Percentiles rank a stretch among this genome's conserved stretches.
These are phyloP conservation scores for Coccinonectria pachysandricola DNA, from an alignment of 2,329 filamentous ascomycete genomes.

Conservation along the genomic window DNA sequence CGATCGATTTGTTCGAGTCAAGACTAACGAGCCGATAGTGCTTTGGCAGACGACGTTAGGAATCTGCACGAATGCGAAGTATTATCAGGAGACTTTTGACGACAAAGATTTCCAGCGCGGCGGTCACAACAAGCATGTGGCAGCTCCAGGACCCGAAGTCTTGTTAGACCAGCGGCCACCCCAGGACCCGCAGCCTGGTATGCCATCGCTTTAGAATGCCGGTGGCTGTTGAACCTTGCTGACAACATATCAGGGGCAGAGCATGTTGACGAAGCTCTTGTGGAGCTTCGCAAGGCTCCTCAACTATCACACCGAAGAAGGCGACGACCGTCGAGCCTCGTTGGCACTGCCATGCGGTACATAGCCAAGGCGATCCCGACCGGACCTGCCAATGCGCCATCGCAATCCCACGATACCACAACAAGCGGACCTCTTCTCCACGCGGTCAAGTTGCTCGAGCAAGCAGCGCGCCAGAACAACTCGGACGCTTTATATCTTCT, in stretches of 20 bases:
- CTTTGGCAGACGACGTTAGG: conserved; percentile 34
- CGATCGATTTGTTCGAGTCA: too few relatives aligned
- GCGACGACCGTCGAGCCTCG: conserved; percentile 34
- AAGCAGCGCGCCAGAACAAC: conserved; percentile 46
- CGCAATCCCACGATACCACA: conserved; percentile 24
- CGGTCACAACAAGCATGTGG: conserved; percentile 22
- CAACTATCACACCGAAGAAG: conserved; percentile 32
- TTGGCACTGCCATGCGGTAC: conserved; percentile 32
- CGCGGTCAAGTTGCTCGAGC: conserved; percentile 42
- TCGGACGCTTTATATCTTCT: conserved; percentile 82
- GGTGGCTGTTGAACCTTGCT: conserved; percentile 4
- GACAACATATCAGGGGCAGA: conserved; percentile 34
- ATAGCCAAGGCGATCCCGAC: conserved; percentile 39
- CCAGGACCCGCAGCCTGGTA: conserved; percentile 29
- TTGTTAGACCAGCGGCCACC: conserved; percentile 18
- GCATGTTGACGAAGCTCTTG: conserved; percentile 40
- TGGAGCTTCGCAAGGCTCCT: conserved; percentile 40
- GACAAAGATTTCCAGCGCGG: conserved; percentile 19
- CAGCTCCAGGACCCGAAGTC: conserved; percentile 22
- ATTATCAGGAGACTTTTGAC: conserved; percentile 22
- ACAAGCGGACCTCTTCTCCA: conserved; percentile 36
- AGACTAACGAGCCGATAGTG: conserved; percentile 25
- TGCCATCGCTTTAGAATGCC: conserved; percentile 3
- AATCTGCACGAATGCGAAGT: conserved; percentile 29
- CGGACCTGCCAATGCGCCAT: conserved; percentile 36